A percentile compares a stretch with the other conserved stretches of the same genome.
phyloP scores from a whole-genome alignment of 495 filamentous ascomycete species.

The Penicillium desertorum region DNA sequence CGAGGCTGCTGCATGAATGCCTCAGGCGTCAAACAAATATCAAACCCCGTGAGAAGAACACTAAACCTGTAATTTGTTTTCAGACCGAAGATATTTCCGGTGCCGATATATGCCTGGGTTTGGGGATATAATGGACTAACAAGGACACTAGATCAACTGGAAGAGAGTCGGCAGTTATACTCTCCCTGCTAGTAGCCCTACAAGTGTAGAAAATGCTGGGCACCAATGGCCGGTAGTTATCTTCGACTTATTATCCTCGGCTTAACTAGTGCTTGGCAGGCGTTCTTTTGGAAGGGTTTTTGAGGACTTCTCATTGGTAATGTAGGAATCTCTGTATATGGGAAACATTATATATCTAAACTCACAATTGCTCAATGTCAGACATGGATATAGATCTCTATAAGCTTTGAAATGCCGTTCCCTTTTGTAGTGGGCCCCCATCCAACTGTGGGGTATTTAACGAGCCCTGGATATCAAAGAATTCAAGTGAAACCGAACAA shows the following conservation, averaged over 20 bases:
- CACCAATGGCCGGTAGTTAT: too few relatives aligned
- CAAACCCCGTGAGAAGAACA: too few relatives aligned
- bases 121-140: too few relatives aligned
- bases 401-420: constrained; percentile 13
- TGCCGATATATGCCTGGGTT: too few relatives aligned
- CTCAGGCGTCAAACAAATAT: background rate
- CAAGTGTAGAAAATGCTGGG: too few relatives aligned
- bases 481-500: constrained; percentile 18
- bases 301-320: background rate
- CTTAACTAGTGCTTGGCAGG: too few relatives aligned
- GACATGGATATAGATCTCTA: constrained; percentile 15
- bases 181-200: too few relatives aligned
- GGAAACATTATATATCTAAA: background rate
- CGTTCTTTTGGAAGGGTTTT: background rate
- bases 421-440: constrained; percentile 26
- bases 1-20: constrained; percentile 7
- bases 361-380: constrained; percentile 1
- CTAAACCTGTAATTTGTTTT: too few relatives aligned
- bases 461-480: constrained; percentile 37
- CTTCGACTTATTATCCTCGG: too few relatives aligned
- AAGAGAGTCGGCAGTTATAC: too few relatives aligned
- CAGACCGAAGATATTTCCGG: too few relatives aligned
- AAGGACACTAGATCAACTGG: too few relatives aligned
- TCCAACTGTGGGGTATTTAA: constrained; percentile 24
- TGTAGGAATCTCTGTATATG: background rate